Evolutionary conservation across 768 basidiomycete genomes (phyloP).

Genomic region (Amanita polypyramis): DNA sequence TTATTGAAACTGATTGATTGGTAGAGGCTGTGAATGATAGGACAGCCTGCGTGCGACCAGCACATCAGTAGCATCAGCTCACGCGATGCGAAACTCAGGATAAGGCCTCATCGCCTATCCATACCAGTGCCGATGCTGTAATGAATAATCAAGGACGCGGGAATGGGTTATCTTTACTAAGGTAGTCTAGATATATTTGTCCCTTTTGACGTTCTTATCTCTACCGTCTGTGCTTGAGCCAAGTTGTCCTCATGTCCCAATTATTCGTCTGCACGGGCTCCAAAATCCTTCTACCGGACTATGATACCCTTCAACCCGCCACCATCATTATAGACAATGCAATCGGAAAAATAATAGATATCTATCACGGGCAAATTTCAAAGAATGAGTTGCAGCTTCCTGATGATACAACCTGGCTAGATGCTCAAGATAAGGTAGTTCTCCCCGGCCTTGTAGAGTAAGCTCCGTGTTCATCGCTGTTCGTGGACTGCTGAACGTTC

Average conservation of each 20-base stretch:
- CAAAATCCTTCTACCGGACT: constrained; percentile 48
- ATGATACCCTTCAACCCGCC: constrained; percentile 41
- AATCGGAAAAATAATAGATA: constrained; percentile 50
- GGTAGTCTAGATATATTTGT: no score
- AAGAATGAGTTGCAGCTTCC: constrained; percentile 20
- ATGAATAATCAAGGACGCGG: no score
- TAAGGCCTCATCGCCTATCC: no score
- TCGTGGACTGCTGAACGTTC: constrained; percentile 5
- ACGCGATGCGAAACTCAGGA: no score
- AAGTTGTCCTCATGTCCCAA: background rate
- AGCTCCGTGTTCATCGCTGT: constrained; percentile 15
- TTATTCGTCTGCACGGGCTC: constrained; percentile 34
- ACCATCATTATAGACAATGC: constrained; percentile 49
- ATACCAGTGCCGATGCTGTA: no score
- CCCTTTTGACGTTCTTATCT: background rate
- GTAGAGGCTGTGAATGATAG: constrained; percentile 7
- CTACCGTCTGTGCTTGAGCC: background rate
- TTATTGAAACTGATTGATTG: no score
- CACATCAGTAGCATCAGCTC: no score
- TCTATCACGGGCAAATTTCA: constrained; percentile 26
- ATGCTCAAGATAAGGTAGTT: constrained; percentile 47
- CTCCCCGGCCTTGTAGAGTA: constrained; percentile 81
- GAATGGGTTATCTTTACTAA: no score
- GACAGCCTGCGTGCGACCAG: background rate
- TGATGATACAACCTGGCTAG: constrained; percentile 31